A percentile compares a stretch with the other conserved stretches of the same genome.
phyloP scores from a whole-genome alignment of 2,329 filamentous ascomycete genomes.

The Hypomyces rosellus region DNA sequence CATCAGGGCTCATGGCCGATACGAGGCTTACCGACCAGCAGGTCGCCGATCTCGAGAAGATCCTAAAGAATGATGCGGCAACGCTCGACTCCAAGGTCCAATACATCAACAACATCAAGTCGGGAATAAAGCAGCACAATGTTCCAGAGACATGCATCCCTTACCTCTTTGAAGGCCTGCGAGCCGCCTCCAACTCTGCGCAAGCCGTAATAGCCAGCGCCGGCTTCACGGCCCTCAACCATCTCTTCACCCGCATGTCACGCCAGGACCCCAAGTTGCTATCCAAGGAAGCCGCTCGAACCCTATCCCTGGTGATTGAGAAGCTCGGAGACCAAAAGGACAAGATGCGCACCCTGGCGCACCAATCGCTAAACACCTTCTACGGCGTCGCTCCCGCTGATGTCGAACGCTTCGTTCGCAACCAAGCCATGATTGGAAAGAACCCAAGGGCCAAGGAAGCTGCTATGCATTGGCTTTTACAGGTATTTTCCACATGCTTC shows the following conservation, averaged over 20 bases:
- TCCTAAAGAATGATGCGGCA: constrained; percentile 52
- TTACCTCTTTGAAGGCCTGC: constrained; percentile 75
- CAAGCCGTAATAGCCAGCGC: constrained; percentile 73
- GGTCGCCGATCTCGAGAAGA: constrained; percentile 46
- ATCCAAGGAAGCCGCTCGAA: constrained; percentile 61
- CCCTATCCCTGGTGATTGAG: constrained; percentile 71
- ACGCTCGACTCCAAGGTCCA: constrained; percentile 65
- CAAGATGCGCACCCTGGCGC: constrained; percentile 68
- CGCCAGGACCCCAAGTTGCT: constrained; percentile 76
- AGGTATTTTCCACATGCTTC: constrained; percentile 45
- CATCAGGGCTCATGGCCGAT: constrained; percentile 40
- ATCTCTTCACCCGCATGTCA: constrained; percentile 77
- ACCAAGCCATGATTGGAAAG: constrained; percentile 70
- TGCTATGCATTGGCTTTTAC: constrained; percentile 77
- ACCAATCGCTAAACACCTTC: constrained; percentile 70
- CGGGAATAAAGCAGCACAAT: constrained; percentile 86
- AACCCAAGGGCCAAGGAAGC: constrained; percentile 80
- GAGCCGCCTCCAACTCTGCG: constrained; percentile 66
- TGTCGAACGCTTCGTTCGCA: constrained; percentile 74
- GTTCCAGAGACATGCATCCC: constrained; percentile 69
- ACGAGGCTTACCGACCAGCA: constrained; percentile 51
- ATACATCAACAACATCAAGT: constrained; percentile 70
- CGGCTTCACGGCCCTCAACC: constrained; percentile 80
- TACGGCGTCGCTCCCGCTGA: constrained; percentile 64
- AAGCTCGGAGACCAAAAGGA: constrained; percentile 86